phyloP scores from a whole-genome alignment of 1,284 basidiomycete genomes.

The Ceratobasidium sp. region DNA sequence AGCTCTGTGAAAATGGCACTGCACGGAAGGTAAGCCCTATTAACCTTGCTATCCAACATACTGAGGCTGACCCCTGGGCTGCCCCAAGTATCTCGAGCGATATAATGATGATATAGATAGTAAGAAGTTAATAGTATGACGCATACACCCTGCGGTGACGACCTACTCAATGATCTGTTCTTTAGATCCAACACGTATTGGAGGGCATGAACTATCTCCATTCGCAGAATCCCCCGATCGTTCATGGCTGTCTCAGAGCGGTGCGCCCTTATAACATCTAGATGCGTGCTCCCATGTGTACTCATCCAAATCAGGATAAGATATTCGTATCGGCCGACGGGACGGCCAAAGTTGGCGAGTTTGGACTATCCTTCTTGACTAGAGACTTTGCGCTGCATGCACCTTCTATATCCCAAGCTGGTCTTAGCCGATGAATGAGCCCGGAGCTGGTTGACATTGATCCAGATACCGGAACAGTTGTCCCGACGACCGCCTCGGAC shows the following conservation, averaged over 20 bases:
- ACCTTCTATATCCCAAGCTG: slow-evolving; percentile 18
- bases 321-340: slow-evolving; percentile 10
- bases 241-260: slow-evolving; percentile 42
- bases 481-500: not conserved
- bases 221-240: slow-evolving; percentile 25
- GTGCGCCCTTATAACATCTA: not conserved
- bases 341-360: slow-evolving; percentile 20
- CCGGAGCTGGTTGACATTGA: slow-evolving; percentile 1
- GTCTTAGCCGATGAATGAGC: slow-evolving; percentile 18
- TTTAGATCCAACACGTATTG: no score
- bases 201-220: slow-evolving; percentile 37
- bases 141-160: no score
- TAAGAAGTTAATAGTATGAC: not conserved
- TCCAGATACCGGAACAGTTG: not conserved
- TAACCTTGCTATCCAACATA: no score
- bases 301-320: not conserved
- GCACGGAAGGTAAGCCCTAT: not conserved
- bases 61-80: not conserved
- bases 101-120: not conserved
- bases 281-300: not conserved
- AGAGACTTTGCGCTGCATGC: slow-evolving; percentile 6
- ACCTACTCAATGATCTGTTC: no score
- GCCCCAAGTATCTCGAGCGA: not conserved
- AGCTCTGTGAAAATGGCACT: not conserved
- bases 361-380: slow-evolving; percentile 9